phyloP scores from a whole-genome alignment of 1,284 basidiomycete genomes.

The Ceratobasidium sp. region DNA sequence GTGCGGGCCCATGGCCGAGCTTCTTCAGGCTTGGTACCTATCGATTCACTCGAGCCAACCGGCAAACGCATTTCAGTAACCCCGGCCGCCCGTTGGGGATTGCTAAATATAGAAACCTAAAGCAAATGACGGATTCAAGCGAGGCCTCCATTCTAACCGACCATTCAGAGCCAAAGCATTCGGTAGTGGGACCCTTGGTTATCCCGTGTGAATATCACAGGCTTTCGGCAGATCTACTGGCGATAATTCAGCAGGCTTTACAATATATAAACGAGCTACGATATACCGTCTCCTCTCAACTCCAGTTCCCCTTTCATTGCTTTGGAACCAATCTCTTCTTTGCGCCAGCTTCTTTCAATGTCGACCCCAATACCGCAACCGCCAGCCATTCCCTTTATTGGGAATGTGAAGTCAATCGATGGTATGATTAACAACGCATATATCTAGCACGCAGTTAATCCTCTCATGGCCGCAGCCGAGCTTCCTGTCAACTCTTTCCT shows the following conservation, averaged over 20 bases:
- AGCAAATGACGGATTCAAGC: too few relatives aligned
- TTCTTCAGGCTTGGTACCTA: too few relatives aligned
- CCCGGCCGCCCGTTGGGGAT: too few relatives aligned
- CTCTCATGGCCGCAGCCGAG: not conserved
- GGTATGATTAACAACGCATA: not conserved
- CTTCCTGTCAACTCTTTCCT: constrained; percentile 59
- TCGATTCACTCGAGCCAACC: too few relatives aligned
- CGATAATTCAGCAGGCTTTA: too few relatives aligned
- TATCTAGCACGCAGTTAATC: not conserved
- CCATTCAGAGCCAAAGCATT: too few relatives aligned
- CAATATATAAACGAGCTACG: not conserved
- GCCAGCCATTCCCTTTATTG: constrained; percentile 63
- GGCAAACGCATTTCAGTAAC: too few relatives aligned
- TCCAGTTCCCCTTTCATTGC: not conserved
- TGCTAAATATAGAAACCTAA: too few relatives aligned
- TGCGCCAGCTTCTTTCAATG: constrained; percentile 28
- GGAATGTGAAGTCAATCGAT: constrained; percentile 59
- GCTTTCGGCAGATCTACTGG: too few relatives aligned
- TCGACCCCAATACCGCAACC: constrained; percentile 62
- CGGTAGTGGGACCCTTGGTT: too few relatives aligned
- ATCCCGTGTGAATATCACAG: too few relatives aligned
- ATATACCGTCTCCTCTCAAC: not conserved
- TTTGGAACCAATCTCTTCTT: not conserved
- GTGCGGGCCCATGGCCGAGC: constrained; percentile 16
- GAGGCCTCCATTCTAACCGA: too few relatives aligned